phyloP scores from a whole-genome alignment of 257 asterid genomes.

The Leonotis leonurus region DNA sequence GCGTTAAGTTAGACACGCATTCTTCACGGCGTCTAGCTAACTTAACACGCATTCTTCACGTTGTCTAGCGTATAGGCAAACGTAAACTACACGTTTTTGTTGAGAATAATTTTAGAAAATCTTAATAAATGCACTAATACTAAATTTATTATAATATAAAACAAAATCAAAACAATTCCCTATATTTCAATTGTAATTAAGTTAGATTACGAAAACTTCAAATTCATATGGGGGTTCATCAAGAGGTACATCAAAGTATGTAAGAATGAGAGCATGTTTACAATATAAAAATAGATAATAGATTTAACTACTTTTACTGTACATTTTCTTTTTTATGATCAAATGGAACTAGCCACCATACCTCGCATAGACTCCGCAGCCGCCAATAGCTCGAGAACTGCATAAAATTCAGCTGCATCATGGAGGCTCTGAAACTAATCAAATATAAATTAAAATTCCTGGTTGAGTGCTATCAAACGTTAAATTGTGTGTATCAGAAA shows the following conservation, averaged over 20 bases:
- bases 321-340: neutral
- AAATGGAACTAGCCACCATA: constrained; percentile 4
- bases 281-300: neutral
- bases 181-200: too few species aligned
- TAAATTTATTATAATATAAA: too few species aligned
- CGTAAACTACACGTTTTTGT: neutral
- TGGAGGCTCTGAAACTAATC: constrained; percentile 41
- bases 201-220: too few species aligned
- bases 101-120: neutral
- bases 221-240: too few species aligned
- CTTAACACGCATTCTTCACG: too few species aligned
- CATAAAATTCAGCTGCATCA: constrained; percentile 47
- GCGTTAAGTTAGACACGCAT: neutral
- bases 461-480: neutral
- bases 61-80: too few species aligned
- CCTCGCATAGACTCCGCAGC: constrained; percentile 58
- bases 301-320: neutral
- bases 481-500: neutral
- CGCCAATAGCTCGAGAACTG: constrained; percentile 51
- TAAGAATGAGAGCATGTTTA: too few species aligned
- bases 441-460: neutral
- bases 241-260: too few species aligned
- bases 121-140: too few species aligned
- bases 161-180: too few species aligned
- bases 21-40: too few species aligned